Conservation (phyloP, 306 rosid genomes). For the Lablab purpureus region DNA sequence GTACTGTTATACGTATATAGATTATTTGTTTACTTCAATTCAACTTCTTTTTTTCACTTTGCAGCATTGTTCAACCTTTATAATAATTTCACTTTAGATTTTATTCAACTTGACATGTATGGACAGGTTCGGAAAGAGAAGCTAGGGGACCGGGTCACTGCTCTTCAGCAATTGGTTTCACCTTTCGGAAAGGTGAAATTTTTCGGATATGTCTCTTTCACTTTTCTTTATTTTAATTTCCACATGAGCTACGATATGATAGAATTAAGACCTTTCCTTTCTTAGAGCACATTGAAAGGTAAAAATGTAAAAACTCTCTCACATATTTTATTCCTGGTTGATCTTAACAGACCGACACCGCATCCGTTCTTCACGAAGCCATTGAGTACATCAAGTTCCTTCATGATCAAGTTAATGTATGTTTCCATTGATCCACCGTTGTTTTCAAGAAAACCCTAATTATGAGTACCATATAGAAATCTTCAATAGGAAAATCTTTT, state of each 20-base stretch:
- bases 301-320: conserved; percentile 21
- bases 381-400: conserved; percentile 87
- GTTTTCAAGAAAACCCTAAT: background rate
- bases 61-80: background rate
- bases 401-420: conserved; percentile 89
- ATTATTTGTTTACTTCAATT: background rate
- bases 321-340: conserved; percentile 1
- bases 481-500: background rate
- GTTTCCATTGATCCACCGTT: conserved; percentile 43
- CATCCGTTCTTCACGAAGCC: conserved; percentile 90
- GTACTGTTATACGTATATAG: background rate
- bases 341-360: conserved; percentile 79
- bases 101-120: conserved; percentile 31
- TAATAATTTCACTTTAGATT: conserved; percentile 37
- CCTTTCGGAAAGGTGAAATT: conserved; percentile 90
- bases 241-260: background rate
- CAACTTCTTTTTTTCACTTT: conserved; percentile 34
- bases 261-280: conserved; percentile 30
- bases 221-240: background rate
- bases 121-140: conserved; percentile 92
- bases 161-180: conserved; percentile 90
- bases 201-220: conserved; percentile 39
- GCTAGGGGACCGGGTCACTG: conserved; percentile 95
- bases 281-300: conserved; percentile 6
- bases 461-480: background rate